Evolutionary conservation across 2,329 filamentous ascomycete species (phyloP), one percentile per base, ranked within the genome.

Genomic region (Colletotrichum liaoningense): DNA sequence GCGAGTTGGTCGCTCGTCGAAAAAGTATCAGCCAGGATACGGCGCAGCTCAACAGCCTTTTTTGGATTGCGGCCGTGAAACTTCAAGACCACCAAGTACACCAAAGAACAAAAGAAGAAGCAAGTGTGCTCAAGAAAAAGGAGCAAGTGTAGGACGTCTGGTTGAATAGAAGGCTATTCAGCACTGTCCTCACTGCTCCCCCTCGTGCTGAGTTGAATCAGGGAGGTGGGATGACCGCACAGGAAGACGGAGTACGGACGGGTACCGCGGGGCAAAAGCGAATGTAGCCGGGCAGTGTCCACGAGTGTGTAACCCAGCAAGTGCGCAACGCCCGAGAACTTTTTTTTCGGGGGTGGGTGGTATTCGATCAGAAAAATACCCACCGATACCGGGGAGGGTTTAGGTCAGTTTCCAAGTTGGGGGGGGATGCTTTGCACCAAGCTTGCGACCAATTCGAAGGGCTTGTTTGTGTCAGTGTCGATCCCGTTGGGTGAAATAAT

Each of bases 131-230:
- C 38, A 42, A 42, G 19, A 35, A 52, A 74, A 75, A 69, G 71
- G 70, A 73, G 74, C 73, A 64, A 75, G 65, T 71, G 69, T 42
- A 65, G 66, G 64, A 75, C 65, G 46, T 64, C 62, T 22, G 56
- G 67, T 69, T 73, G 72, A 74, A 73, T 72, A 72, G 66, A 60
- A 54, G 66, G 62, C 70, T 70, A 74, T 74, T 71, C 73, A 75
- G 70, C 73, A 71, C 75, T 74, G 74, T 69, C 75, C 72, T 71
- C 69, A 72, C 63, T 74, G 72, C 72, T 60, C 72, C 72, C 69
- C 63, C 63, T 72, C 68, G 71, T 66, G 28, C 30, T 73, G 56
- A 65, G 71, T 73, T 66, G 67, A 73, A 73, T 71, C 56, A 66
- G 67, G 67, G 67, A 71, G 71, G 60, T 71, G 71, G 67, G 71